phyloP scores from a whole-genome alignment of 1,284 basidiomycete species.

The Schizophyllum amplum region DNA sequence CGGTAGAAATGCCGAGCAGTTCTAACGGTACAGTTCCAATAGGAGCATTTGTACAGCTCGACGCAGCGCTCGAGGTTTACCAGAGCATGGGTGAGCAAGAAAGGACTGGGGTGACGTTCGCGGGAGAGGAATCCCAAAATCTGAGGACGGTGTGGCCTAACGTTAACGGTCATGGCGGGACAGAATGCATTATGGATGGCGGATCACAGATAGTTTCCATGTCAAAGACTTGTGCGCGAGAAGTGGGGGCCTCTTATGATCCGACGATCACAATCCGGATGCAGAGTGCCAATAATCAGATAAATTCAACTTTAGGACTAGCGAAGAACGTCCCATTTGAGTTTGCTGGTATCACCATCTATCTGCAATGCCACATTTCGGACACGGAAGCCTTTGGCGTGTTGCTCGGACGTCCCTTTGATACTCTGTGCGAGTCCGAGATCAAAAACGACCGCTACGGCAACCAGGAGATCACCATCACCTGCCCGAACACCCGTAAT shows the following conservation, averaged over 20 bases:
- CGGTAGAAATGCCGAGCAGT: too few species aligned
- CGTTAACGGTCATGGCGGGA: not conserved
- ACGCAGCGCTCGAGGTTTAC: too few species aligned
- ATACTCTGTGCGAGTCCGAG: conserved; percentile 6
- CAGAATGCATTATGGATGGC: conserved; percentile 6
- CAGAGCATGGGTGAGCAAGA: too few species aligned
- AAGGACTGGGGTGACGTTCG: too few species aligned
- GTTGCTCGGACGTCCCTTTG: conserved; percentile 6
- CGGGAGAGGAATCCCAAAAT: too few species aligned
- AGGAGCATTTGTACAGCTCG: too few species aligned
- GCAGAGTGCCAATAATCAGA: conserved; percentile 8
- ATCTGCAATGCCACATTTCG: conserved; percentile 8
- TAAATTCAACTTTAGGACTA: conserved; percentile 7
- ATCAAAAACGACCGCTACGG: conserved; percentile 4
- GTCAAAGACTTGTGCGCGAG: conserved; percentile 1
- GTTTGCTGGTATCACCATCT: conserved; percentile 7
- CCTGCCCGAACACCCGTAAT: conserved; percentile 6
- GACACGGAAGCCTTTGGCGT: conserved; percentile 5
- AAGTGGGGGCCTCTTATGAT: conserved; percentile 6
- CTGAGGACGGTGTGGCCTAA: not conserved
- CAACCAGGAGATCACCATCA: conserved; percentile 9
- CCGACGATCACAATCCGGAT: conserved; percentile 5
- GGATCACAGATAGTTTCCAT: conserved; percentile 9
- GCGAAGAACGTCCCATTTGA: conserved; percentile 8
- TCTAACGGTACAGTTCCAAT: too few species aligned